Base-by-base conservation (phyloP, 1,284 basidiomycete species). In the Ceratobasidium sp. region DNA sequence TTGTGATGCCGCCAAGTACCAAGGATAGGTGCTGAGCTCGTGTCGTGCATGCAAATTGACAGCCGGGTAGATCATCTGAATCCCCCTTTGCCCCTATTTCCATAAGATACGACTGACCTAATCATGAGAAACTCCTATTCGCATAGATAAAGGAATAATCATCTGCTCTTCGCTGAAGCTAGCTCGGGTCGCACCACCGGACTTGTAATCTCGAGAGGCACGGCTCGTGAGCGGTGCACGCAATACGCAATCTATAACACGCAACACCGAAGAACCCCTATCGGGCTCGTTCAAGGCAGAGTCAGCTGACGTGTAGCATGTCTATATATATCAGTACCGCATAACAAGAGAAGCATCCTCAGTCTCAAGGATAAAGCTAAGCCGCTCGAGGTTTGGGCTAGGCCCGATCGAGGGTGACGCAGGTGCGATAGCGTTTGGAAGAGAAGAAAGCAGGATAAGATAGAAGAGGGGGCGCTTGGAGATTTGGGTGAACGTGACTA, bases 181-280 rank as follows among this genome's bases (percentile, higher is more conserved):
- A 58, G 55, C 32, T 36, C 55, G 55, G 55, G 55, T 58, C 55
- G 55, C 55, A 58, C 16, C 55, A 58, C 55, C 30, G 55, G 28
- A 9, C 4, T 23, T 23, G 23, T 18, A 48, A 18, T n/a, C n/a
- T n/a, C n/a, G n/a, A n/a, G n/a, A n/a, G n/a, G n/a, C n/a, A n/a
- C n/a, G n/a, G n/a, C n/a, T n/a, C n/a, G n/a, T n/a, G n/a, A n/a
- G n/a, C n/a, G n/a, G n/a, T n/a, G 46, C n/a, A 48, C 52, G 30
- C 52, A 55, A 55, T 34, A 34, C n/a, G 36, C 30, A 58, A 36
- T 39, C 6, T 21, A 6, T 5, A 18, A 39, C 34, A 39, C n/a
- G 55, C 36, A 58, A 39, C 12, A 34, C 55, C 32, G 30, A 36
- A n/a, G 14, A 23, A 34, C 30, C 30, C 55, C 30, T 58, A 34